Evolutionary conservation across 2,329 filamentous ascomycete genomes (phyloP), one percentile per base, ranked within the genome.

Genomic region (Monascus ruber): DNA sequence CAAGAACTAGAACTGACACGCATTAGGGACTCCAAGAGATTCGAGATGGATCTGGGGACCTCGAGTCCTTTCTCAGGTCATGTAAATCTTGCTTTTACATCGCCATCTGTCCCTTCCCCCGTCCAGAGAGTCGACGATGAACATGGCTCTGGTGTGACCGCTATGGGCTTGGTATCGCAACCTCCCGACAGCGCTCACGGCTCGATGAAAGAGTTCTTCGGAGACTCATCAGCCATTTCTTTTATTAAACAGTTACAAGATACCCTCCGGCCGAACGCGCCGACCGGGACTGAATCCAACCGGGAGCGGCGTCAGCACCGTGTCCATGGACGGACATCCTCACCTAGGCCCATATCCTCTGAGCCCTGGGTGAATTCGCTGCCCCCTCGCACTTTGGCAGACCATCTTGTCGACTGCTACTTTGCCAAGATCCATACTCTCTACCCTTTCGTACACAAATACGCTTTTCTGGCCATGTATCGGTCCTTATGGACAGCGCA

Each of bases 201-300:
- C n/a, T 35, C 41, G 6, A 11, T 32, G 9, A 35, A 24, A 9
- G 42, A 41, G 10, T 35, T 35, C 8, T 41, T 41, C 9, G 39
- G 40, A 9, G 35, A 41, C 11, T 32, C 38, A 3, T 31, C 38
- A 24, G 34, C 26, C 10, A 33, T 41, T 33, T 35, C 33, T 4
- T 27, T 43, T 7, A 11, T 33, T 17, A 17, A 17, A 17, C 17
- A 17, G 17, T 6, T 8, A 27, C 11, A 32, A 36, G 32, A 11
- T 41, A n/a, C 29, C 24, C 26, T 25, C 11, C 17, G 17, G 17
- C 17, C 17, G 17, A 17, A 17, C 17, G 17, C 17, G 17, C 17
- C 17, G 17, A 17, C 17, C 17, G 3, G 17, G 17, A 17, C 3
- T 2, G 17, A 17, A 17, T 17, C 17, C 17, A 17, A 17, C 17